Evolutionary conservation across 2,329 filamentous ascomycete species (phyloP).

Genomic region (Colletotrichum sp.): DNA sequence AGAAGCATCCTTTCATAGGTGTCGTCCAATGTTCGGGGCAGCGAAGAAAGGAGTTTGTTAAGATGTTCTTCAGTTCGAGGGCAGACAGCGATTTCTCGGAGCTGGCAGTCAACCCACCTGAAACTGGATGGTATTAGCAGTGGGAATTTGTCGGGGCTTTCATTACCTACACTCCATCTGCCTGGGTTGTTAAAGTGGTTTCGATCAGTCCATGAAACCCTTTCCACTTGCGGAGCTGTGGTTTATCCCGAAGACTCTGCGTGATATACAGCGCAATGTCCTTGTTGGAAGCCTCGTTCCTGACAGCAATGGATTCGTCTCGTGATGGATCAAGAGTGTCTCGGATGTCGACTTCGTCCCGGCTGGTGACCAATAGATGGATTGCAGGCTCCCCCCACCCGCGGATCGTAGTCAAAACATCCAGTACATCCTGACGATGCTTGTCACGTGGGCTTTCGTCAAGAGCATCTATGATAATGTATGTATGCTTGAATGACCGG

Average conservation of each 20-base stretch:
- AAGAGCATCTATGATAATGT: not conserved
- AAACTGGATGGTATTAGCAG: constrained; percentile 20
- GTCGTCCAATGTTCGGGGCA: constrained; percentile 29
- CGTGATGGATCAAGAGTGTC: constrained; percentile 11
- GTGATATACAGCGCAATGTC: not conserved
- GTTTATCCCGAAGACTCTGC: not conserved
- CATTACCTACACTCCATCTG: not conserved
- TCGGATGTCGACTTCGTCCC: constrained; percentile 35
- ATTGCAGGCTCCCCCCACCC: not conserved
- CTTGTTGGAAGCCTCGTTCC: rapidly evolving
- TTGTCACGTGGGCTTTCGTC: not conserved
- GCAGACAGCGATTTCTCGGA: constrained; percentile 17
- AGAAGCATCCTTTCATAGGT: constrained; percentile 26
- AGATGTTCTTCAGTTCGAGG: not conserved
- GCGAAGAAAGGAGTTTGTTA: constrained; percentile 26
- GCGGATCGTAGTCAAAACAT: rapidly evolving
- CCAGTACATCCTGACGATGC: not conserved
- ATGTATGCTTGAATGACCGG: not conserved
- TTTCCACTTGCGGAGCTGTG: not conserved
- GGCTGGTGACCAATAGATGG: constrained; percentile 37
- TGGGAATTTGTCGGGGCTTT: too few species aligned
- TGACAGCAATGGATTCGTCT: not conserved
- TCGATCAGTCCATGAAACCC: not conserved
- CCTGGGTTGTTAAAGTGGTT: rapidly evolving
- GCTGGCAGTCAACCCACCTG: constrained; percentile 28